phyloP scores from a whole-genome alignment of 345 rosid genomes.

The Lepidium sativum region DNA sequence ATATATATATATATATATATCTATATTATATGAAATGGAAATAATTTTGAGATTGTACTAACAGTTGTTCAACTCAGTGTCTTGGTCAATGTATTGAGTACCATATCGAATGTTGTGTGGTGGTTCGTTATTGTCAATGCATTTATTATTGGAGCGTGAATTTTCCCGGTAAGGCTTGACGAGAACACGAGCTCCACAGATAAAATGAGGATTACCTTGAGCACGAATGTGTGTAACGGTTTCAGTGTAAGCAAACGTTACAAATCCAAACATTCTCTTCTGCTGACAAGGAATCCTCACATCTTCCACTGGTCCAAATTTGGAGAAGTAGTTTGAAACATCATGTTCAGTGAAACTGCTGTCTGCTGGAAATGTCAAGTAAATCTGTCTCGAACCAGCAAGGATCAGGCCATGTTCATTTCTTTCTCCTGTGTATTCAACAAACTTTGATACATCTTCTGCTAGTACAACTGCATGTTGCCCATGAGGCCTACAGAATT shows the following conservation, averaged over 20 bases:
- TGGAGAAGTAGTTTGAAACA: constrained; percentile 76
- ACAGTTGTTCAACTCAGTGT: constrained; percentile 50
- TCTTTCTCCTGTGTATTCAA: constrained; percentile 46
- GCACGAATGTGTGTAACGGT: constrained; percentile 61
- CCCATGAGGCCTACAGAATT: constrained; percentile 64
- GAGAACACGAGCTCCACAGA: constrained; percentile 81
- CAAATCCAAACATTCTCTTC: constrained; percentile 93
- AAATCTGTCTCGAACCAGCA: constrained; percentile 55
- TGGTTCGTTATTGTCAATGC: constrained; percentile 45
- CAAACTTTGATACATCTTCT: constrained; percentile 63
- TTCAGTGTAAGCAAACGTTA: constrained; percentile 59
- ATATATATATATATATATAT: too few relatives aligned
- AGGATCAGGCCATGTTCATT: constrained; percentile 51
- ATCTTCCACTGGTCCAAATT: constrained; percentile 82
- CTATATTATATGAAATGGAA: too few relatives aligned
- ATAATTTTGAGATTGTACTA: background rate
- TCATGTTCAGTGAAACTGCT: constrained; percentile 77
- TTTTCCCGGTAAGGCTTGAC: constrained; percentile 95
- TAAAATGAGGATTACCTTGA: constrained; percentile 91
- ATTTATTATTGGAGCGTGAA: constrained; percentile 53
- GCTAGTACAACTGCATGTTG: constrained; percentile 81
- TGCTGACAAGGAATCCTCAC: constrained; percentile 95
- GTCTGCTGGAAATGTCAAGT: too few relatives aligned
- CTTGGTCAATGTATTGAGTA: constrained; percentile 42
- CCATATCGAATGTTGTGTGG: constrained; percentile 33